These are phyloP conservation scores for Clitoria ternatea DNA, from an alignment of 306 rosid species.

Conservation along the genomic window DNA sequence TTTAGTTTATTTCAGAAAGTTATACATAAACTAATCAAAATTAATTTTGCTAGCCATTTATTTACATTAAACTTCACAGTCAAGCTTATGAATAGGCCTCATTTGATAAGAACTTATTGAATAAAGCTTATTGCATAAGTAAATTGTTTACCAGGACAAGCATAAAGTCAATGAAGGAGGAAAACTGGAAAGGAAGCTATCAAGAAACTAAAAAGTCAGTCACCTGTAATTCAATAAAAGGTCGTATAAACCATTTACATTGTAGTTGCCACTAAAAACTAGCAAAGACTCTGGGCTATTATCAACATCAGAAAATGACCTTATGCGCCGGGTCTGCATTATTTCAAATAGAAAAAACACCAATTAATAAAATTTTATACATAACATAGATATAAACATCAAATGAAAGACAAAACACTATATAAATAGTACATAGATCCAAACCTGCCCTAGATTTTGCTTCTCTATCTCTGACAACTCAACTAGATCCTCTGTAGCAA, in stretches of 20 bases:
- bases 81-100: neutral
- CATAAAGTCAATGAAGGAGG: neutral
- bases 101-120: neutral
- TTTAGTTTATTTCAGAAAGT: neutral
- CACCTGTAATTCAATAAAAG: conserved; percentile 85
- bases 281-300: conserved; percentile 79
- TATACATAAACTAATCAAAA: neutral
- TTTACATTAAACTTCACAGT: neutral
- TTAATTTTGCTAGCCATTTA: neutral
- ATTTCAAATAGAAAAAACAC: conserved; percentile 1
- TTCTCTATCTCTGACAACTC: conserved; percentile 96
- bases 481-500: conserved; percentile 67
- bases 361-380: neutral
- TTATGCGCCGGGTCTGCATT: conserved; percentile 63
- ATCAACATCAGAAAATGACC: conserved; percentile 64
- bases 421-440: conserved; percentile 8
- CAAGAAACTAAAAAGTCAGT: conserved; percentile 6
- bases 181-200: conserved; percentile 13
- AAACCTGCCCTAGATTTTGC: conserved; percentile 90
- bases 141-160: neutral
- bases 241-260: conserved; percentile 77
- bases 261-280: conserved; percentile 59
- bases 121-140: neutral
- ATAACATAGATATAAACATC: conserved; percentile 5
- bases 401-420: neutral